Evolutionary conservation across 306 rosid species (phyloP), one percentile per base, ranked within the genome.

Genomic region (Potentilla sterilis): DNA sequence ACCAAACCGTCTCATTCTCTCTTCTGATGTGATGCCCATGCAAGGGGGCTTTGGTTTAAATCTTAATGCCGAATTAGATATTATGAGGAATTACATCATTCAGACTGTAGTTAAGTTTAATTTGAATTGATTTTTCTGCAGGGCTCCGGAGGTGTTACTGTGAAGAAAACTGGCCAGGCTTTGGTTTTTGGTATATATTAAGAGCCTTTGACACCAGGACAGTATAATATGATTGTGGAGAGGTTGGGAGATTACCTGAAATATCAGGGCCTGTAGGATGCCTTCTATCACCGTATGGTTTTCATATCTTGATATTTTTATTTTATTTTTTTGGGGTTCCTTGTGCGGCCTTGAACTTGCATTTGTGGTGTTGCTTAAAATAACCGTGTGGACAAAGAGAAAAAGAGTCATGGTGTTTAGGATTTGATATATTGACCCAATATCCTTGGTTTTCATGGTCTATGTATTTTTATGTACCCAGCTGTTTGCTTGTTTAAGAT

Each of bases 181-280:
- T 37, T 86, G 82, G 13, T 86, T 18, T 54, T 88, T 19, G 92
- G 92, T 8, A 79, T 86, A 66, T 86, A 83, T 22, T 85, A 83
- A 0, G 85, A 83, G 65, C 89, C 92, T 8, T 6, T 86, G 79
- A 75, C 88, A 16, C 84, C 88, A 15, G 88, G 85, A 61, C 88
- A 80, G 58, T 82, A 88, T 71, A 84, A 88, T 82, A 77, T 88
- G 65, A 37, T 88, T 21, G 87, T 85, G 70, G 87, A 88, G 86
- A 85, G 83, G 83, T 46, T 88, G 92, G 92, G 89, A 28, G 89
- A 85, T 42, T 85, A 88, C 77, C 84, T 88, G 28, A 51, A 79
- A 65, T 86, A 88, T 9, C 85, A 81, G 77, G 80, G 80, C 21
- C 58, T 81, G n/a, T 84, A 87, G 84, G 34, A 14, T 7, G 19